Evolutionary conservation across 768 basidiomycete genomes (phyloP).

Genomic region (Leucosporidium scottii): DNA sequence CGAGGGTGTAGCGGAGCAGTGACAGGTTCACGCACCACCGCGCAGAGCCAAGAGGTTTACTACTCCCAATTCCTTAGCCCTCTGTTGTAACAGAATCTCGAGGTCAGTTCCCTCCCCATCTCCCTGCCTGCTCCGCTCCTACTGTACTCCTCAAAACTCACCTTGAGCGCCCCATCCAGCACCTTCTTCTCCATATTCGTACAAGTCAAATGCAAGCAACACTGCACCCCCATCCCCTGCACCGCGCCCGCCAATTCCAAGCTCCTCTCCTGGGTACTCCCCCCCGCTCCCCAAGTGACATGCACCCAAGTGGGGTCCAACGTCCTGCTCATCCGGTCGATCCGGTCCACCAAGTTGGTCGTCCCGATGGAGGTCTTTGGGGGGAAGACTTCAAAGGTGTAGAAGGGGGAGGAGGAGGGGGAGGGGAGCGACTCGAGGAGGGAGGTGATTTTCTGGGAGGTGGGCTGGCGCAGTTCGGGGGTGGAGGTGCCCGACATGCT

Average conservation of each 20-base stretch:
- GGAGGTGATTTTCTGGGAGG: conserved; percentile 53
- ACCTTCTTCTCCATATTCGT: conserved; percentile 98
- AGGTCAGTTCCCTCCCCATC: neutral
- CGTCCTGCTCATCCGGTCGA: conserved; percentile 62
- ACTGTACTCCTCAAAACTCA: conserved; percentile 45
- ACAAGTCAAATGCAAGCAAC: conserved; percentile 97
- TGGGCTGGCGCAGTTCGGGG: too few relatives aligned
- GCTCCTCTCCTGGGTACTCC: conserved; percentile 77
- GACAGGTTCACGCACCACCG: conserved; percentile 57
- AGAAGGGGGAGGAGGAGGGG: conserved; percentile 59
- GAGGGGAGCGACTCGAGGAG: conserved; percentile 51
- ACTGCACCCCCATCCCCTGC: conserved; percentile 82
- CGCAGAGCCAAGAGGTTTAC: conserved; percentile 84
- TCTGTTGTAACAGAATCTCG: conserved; percentile 43
- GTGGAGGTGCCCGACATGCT: too few relatives aligned
- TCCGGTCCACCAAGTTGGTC: conserved; percentile 80
- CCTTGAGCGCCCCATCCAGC: conserved; percentile 80
- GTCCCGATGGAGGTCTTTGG: conserved; percentile 84
- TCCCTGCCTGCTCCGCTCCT: neutral
- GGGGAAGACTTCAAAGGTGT: conserved; percentile 90
- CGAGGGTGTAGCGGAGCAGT: neutral
- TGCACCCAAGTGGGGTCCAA: conserved; percentile 77
- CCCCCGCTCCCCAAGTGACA: conserved; percentile 97
- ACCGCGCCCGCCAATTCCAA: conserved; percentile 76
- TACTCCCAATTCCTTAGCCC: conserved; percentile 72